phyloP scores from a whole-genome alignment of 2,329 filamentous ascomycete genomes.

The Cercospora sesami region DNA sequence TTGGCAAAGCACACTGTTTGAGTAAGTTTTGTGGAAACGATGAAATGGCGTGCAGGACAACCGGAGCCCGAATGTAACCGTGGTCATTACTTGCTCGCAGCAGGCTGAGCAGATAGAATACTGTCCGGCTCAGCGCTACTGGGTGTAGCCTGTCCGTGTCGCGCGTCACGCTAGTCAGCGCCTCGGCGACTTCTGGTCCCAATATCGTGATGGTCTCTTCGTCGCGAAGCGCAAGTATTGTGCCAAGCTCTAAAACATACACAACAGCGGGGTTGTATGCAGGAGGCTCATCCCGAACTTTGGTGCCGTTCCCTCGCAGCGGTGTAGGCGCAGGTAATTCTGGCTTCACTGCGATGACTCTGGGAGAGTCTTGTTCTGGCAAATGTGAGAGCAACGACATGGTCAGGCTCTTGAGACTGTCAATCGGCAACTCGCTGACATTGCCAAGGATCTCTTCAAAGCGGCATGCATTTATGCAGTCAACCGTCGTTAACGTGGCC shows the following conservation, averaged over 20 bases:
- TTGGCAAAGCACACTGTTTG: constrained; percentile 70
- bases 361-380: constrained; percentile 74
- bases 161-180: constrained; percentile 76
- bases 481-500: constrained; percentile 89
- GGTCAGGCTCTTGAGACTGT: constrained; percentile 63
- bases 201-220: constrained; percentile 68
- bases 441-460: constrained; percentile 81
- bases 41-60: constrained; percentile 87
- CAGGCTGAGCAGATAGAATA: constrained; percentile 82
- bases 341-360: constrained; percentile 87
- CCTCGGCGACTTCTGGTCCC: constrained; percentile 76
- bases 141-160: constrained; percentile 77
- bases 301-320: constrained; percentile 59
- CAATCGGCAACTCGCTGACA: constrained; percentile 66
- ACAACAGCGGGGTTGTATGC: constrained; percentile 82
- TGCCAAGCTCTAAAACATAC: constrained; percentile 89
- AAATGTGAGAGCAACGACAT: constrained; percentile 75
- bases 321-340: constrained; percentile 68
- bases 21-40: constrained; percentile 78
- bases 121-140: constrained; percentile 77
- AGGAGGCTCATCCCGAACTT: constrained; percentile 56
- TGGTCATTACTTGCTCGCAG: constrained; percentile 84
- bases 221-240: constrained; percentile 75
- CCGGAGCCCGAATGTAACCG: constrained; percentile 86
- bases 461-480: constrained; percentile 87